Conservation (phyloP, 768 basidiomycete genomes). For the Tricholoma sp. region DNA sequence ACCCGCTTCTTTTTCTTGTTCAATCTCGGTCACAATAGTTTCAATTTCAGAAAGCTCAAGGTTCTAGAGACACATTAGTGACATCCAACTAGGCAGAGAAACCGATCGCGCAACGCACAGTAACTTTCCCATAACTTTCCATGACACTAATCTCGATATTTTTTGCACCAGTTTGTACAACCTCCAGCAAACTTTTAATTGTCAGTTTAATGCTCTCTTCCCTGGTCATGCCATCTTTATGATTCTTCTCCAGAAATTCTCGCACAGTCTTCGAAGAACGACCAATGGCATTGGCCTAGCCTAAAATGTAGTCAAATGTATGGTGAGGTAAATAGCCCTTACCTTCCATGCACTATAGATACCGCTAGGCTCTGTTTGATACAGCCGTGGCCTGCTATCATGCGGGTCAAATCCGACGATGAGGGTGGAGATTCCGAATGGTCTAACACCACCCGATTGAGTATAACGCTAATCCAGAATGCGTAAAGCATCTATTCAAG, state of each 20-base stretch:
- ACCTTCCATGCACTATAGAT: conserved; percentile 99
- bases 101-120: conserved; percentile 43
- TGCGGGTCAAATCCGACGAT: conserved; percentile 97
- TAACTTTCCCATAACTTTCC: conserved; percentile 91
- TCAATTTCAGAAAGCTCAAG: conserved; percentile 86
- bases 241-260: conserved; percentile 98
- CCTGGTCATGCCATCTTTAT: conserved; percentile 82
- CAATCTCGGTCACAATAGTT: conserved; percentile 87
- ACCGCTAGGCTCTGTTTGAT: conserved; percentile 96
- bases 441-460: conserved; percentile 97
- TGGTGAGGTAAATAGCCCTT: background rate
- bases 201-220: conserved; percentile 94
- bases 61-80: conserved; percentile 45
- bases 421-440: conserved; percentile 96
- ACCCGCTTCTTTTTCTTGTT: conserved; percentile 97
- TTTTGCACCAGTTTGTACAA: conserved; percentile 99
- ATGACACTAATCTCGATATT: conserved; percentile 99
- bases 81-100: background rate
- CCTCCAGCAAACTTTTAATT: conserved; percentile 91
- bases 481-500: background rate
- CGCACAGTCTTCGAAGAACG: conserved; percentile 97
- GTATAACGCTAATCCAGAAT: conserved; percentile 73
- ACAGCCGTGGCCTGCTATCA: conserved; percentile 81
- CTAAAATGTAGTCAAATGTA: background rate
- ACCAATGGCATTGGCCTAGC: conserved; percentile 93